Evolutionary conservation across 169 alveolate species (phyloP).

Genomic region (Babesia bovis): DNA sequence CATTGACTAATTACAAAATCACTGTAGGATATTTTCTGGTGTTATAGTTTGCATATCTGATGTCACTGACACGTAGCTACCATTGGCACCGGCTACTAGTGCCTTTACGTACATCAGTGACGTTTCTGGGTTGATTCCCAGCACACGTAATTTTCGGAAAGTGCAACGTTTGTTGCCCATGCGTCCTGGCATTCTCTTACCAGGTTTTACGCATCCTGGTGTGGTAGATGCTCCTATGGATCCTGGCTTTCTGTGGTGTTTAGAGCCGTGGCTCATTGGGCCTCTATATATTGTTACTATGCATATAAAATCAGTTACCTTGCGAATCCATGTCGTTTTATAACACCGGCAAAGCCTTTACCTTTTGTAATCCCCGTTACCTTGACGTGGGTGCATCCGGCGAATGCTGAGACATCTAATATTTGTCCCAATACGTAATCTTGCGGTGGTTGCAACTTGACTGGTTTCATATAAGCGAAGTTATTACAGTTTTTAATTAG

Average conservation of each 20-base stretch:
- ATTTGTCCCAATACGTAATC: slow-evolving; percentile 82
- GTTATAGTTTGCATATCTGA: slow-evolving; percentile 76
- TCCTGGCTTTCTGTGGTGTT: slow-evolving; percentile 91
- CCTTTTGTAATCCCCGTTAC: slow-evolving; percentile 88
- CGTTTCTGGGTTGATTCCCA: slow-evolving; percentile 89
- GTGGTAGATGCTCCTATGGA: slow-evolving; percentile 90
- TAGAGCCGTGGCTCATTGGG: slow-evolving; percentile 91
- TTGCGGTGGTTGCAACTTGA: slow-evolving; percentile 82
- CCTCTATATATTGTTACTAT: slow-evolving; percentile 67
- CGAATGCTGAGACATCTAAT: slow-evolving; percentile 83
- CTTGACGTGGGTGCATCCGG: slow-evolving; percentile 83
- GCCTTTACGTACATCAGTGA: slow-evolving; percentile 88
- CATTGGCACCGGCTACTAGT: slow-evolving; percentile 90
- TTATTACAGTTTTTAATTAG: slow-evolving; percentile 65
- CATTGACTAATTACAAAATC: no score
- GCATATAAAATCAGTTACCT: slow-evolving; percentile 55
- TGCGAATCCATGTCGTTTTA: slow-evolving; percentile 90
- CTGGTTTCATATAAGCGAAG: slow-evolving; percentile 71
- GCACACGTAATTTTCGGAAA: slow-evolving; percentile 76
- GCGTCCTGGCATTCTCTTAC: slow-evolving; percentile 93
- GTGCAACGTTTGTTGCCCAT: slow-evolving; percentile 85
- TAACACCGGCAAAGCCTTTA: slow-evolving; percentile 90
- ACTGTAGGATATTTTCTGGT: slow-evolving; percentile 27
- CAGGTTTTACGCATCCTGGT: slow-evolving; percentile 92
- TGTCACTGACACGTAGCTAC: slow-evolving; percentile 81